phyloP scores from a whole-genome alignment of 139 green algal species.

The Nannochloris sp. region DNA sequence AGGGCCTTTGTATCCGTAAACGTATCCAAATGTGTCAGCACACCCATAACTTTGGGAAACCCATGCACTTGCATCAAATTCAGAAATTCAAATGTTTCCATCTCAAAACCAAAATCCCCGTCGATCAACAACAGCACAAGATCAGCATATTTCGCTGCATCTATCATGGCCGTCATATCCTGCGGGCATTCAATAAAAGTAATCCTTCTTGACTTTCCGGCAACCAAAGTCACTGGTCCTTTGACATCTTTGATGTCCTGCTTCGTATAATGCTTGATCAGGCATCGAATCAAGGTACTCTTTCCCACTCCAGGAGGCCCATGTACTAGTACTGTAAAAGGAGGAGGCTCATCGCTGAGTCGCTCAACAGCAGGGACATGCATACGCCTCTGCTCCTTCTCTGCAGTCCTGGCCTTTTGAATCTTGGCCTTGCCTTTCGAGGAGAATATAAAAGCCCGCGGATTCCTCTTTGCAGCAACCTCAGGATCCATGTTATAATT shows the following conservation, averaged over 20 bases:
- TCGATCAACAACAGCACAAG: conserved; percentile 94
- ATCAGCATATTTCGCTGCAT: conserved; percentile 94
- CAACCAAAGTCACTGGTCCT: conserved; percentile 88
- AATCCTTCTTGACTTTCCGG: conserved; percentile 85
- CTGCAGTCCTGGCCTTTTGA: conserved; percentile 52
- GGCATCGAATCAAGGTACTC: conserved; percentile 79
- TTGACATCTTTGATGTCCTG: conserved; percentile 77
- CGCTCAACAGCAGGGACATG: conserved; percentile 70
- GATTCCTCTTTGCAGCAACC: conserved; percentile 44
- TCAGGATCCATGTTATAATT: background rate
- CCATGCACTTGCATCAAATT: conserved; percentile 93
- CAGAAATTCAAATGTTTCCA: conserved; percentile 99
- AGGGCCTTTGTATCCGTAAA: conserved; percentile 78
- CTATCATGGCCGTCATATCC: conserved; percentile 82
- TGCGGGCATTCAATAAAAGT: conserved; percentile 88
- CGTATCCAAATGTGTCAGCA: conserved; percentile 95
- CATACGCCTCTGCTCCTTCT: conserved; percentile 84
- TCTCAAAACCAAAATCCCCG: conserved; percentile 94
- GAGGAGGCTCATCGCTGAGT: conserved; percentile 68
- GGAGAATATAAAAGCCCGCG: conserved; percentile 63
- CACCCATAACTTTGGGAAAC: conserved; percentile 98
- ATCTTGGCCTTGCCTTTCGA: conserved; percentile 55
- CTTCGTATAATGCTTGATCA: conserved; percentile 95
- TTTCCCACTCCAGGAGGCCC: conserved; percentile 85
- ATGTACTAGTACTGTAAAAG: conserved; percentile 91